Percentiles rank a stretch among this genome's conserved stretches.
phyloP scores from a whole-genome alignment of 345 rosid genomes.

The Camelina sativa region DNA sequence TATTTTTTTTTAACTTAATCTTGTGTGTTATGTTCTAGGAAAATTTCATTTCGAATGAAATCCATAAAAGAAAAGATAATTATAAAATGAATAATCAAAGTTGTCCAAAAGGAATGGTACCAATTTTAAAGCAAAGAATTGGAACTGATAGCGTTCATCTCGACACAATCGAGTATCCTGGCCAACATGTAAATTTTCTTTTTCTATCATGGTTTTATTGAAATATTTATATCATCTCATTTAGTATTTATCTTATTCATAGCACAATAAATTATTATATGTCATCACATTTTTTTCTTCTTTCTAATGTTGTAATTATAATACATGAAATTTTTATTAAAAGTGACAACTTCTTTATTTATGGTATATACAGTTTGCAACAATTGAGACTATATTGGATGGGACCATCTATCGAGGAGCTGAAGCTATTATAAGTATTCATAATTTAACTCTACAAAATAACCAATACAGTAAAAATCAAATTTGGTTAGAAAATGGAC shows the following conservation, averaged over 20 bases:
- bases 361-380: conserved; percentile 19
- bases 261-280: too few species aligned
- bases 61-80: too few species aligned
- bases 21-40: neutral
- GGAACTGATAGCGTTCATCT: neutral
- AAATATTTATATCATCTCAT: too few species aligned
- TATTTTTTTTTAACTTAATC: too few species aligned
- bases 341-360: neutral
- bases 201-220: too few species aligned
- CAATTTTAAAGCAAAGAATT: conserved; percentile 19
- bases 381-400: neutral
- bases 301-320: too few species aligned
- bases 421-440: conserved; percentile 28
- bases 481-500: too few species aligned
- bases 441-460: neutral
- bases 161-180: neutral
- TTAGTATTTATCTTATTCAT: too few species aligned
- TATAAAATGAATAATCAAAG: too few species aligned
- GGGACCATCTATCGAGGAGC: conserved; percentile 27
- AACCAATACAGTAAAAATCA: conserved; percentile 6
- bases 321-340: too few species aligned
- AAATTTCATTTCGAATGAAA: neutral
- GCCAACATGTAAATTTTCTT: conserved; percentile 27
- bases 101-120: neutral
- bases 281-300: too few species aligned